Evolutionary conservation across 2,329 filamentous ascomycete genomes (phyloP).

Genomic region (Ilyonectria robusta): DNA sequence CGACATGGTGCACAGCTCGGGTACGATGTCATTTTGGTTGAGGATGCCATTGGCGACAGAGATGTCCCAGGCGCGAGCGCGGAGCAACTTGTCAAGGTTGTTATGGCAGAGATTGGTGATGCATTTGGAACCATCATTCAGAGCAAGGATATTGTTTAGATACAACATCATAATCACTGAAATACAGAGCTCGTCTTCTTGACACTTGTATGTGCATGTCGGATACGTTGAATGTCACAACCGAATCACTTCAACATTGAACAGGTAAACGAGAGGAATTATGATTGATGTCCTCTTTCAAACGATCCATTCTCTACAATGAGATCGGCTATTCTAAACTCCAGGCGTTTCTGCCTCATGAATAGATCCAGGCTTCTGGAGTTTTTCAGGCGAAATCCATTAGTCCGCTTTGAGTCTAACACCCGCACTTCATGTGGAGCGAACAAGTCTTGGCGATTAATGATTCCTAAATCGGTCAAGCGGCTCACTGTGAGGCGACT

Average conservation of each 20-base stretch:
- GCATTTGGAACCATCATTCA: slow-evolving; percentile 73
- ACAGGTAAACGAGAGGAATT: too few relatives aligned
- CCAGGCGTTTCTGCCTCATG: too few relatives aligned
- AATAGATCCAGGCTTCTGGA: too few relatives aligned
- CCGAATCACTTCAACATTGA: too few relatives aligned
- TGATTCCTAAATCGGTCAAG: not conserved
- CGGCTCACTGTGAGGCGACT: not conserved
- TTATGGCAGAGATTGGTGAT: slow-evolving; percentile 73
- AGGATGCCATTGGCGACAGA: slow-evolving; percentile 76
- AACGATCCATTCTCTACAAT: too few relatives aligned
- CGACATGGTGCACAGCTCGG: slow-evolving; percentile 72
- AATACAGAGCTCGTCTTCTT: not conserved
- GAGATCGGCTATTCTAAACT: too few relatives aligned
- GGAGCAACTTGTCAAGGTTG: slow-evolving; percentile 64
- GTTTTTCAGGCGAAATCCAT: not conserved
- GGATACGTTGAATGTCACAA: too few relatives aligned
- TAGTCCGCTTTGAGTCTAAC: not conserved
- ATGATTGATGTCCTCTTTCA: too few relatives aligned
- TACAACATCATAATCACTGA: not conserved
- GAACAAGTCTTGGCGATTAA: not conserved
- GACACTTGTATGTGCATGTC: too few relatives aligned
- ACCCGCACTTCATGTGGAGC: not conserved
- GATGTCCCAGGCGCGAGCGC: slow-evolving; percentile 75
- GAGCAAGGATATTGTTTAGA: slow-evolving; percentile 47
- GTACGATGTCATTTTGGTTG: slow-evolving; percentile 73